These are phyloP conservation scores for Saccharum hybrid DNA, from an alignment of 202 grass and related monocot genomes.

Conservation along the genomic window DNA sequence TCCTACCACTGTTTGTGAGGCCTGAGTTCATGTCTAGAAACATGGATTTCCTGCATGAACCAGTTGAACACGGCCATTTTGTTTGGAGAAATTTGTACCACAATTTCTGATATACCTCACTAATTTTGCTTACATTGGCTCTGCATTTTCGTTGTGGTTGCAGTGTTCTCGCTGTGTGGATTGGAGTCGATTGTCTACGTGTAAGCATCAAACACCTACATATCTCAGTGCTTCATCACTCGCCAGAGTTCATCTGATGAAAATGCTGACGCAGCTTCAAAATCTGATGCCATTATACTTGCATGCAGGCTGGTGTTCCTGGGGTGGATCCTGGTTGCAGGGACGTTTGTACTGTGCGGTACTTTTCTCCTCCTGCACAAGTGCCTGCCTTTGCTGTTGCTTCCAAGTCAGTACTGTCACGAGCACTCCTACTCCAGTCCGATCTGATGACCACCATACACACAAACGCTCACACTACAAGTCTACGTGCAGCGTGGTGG, in stretches of 20 bases:
- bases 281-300: slow-evolving; percentile 3
- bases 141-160: neutral
- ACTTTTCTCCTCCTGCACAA: slow-evolving; percentile 89
- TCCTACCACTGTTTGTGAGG: too few relatives aligned
- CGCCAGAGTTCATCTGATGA: neutral
- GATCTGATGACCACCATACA: too few relatives aligned
- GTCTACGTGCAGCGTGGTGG: slow-evolving; percentile 58
- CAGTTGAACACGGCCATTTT: too few relatives aligned
- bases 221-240: too few relatives aligned
- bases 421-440: neutral
- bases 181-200: slow-evolving; percentile 63
- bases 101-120: neutral
- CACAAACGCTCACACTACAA: too few relatives aligned
- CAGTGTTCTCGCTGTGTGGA: slow-evolving; percentile 76
- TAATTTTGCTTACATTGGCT: neutral
- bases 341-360: slow-evolving; percentile 68
- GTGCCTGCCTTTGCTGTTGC: neutral
- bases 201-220: slow-evolving; percentile 47
- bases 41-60: too few relatives aligned
- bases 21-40: too few relatives aligned
- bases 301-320: slow-evolving; percentile 64
- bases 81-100: too few relatives aligned
- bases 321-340: slow-evolving; percentile 76
- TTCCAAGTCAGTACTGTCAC: slow-evolving; percentile 15
- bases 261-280: neutral